Conservation (phyloP, 306 rosid genomes). For the Gastrolobium bilobum region DNA sequence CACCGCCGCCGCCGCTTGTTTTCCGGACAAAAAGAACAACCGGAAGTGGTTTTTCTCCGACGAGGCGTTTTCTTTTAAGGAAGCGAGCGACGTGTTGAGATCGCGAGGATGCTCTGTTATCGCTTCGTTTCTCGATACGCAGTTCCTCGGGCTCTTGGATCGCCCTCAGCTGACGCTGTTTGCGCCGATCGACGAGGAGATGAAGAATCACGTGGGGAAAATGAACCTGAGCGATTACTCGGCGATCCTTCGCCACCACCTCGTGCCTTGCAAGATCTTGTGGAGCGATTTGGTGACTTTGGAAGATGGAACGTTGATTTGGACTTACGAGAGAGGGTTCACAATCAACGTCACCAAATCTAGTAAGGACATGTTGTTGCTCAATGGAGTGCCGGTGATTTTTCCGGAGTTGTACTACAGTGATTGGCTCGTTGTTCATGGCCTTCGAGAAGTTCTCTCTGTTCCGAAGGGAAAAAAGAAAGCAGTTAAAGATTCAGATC, state of each 20-base stretch:
- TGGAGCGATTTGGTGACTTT: constrained; percentile 57
- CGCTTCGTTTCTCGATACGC: constrained; percentile 58
- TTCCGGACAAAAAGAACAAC: background rate
- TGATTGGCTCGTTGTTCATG: constrained; percentile 51
- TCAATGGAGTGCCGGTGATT: constrained; percentile 55
- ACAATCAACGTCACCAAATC: constrained; percentile 49
- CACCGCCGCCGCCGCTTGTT: background rate
- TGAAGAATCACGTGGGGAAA: background rate
- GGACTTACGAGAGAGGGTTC: constrained; percentile 55
- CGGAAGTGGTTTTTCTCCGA: background rate
- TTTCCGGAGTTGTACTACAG: constrained; percentile 55
- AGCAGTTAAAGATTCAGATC: background rate
- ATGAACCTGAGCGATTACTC: constrained; percentile 39
- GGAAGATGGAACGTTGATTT: constrained; percentile 49
- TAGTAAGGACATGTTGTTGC: constrained; percentile 17
- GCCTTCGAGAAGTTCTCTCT: constrained; percentile 1
- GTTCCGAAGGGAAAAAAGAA: background rate
- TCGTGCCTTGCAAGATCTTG: constrained; percentile 63
- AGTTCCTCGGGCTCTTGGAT: constrained; percentile 42
- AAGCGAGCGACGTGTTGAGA: constrained; percentile 43
- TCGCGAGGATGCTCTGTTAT: constrained; percentile 53
- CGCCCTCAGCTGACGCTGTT: constrained; percentile 54
- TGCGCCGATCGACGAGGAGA: constrained; percentile 54
- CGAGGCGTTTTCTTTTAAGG: constrained; percentile 7
- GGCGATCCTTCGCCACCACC: constrained; percentile 57